Base-by-base conservation (phyloP, 1,284 basidiomycete species). In the Filobasidium uniguttulatum region DNA sequence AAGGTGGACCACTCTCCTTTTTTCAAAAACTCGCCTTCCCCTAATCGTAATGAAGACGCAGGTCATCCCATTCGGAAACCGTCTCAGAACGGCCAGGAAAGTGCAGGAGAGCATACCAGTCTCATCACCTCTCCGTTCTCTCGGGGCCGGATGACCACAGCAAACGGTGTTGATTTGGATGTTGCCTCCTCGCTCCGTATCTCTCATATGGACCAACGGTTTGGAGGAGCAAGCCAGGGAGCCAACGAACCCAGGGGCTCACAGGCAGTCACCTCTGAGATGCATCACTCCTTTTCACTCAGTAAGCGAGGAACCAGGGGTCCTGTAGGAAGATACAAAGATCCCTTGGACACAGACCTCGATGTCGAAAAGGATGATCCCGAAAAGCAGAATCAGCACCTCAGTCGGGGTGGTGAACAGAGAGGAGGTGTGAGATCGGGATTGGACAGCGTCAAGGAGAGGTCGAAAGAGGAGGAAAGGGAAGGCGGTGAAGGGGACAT, bases 141-240 rank as follows among this genome's bases (percentile, higher is more conserved):
- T 19, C 40, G 47, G 14, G 48, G 48, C 6, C 17, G 22, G 2
- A 50, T 52, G 37, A 43, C 44, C n/a, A n/a, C n/a, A n/a, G n/a
- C n/a, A n/a, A n/a, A n/a, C 26, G 47, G 52, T 14, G 33, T 56
- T 41, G 55, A 56, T 52, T 44, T 57, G 44, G 57, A 56, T 48
- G 43, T 56, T 22, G 46, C 52, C 22, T 31, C 49, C 23, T 44
- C 44, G 26, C 20, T 56, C 43, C 33, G 48, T 12, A 51, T 59
- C 19, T 48, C 45, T 3, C 38, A 54, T 29, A 47, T 54, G 40
- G 38, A 43, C 15, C 45, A 52, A 14, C 22, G 41, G 17, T 52
- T 47, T 23, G 29, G 36, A 10, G 17, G 19, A 12, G 31, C 30
- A 3, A 17, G 38, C 15, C 15, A 19, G n/a, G 30, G 17, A 14